A percentile compares a stretch with the other conserved stretches of the same genome.
phyloP scores from a whole-genome alignment of 148 eudicot genomes.

The Chenopodium suecicum region DNA sequence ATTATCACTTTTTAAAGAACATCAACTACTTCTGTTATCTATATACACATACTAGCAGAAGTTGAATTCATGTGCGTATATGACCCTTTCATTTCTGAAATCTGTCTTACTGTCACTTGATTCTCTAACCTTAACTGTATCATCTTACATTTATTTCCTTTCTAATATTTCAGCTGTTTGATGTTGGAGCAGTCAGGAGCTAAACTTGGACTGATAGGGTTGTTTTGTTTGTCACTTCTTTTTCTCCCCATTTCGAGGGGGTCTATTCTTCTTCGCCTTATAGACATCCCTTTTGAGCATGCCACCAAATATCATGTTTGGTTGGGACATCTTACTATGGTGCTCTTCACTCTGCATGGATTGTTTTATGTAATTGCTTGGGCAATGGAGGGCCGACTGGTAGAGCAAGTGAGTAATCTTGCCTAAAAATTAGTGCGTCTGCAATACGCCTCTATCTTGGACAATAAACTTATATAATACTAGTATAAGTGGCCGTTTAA shows the following conservation, averaged over 20 bases:
- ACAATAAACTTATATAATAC: neutral
- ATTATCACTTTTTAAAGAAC: too few relatives aligned
- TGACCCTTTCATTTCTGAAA: neutral
- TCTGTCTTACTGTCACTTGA: constrained; percentile 4
- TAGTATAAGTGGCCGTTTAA: neutral
- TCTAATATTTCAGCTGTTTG: constrained; percentile 40
- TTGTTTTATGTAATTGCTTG: constrained; percentile 52
- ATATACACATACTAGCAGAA: too few relatives aligned
- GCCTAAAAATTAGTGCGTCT: neutral
- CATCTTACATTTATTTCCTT: constrained; percentile 2
- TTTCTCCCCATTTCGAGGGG: constrained; percentile 86
- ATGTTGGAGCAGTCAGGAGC: constrained; percentile 53
- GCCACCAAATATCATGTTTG: constrained; percentile 84
- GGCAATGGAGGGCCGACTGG: constrained; percentile 55
- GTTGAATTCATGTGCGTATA: too few relatives aligned
- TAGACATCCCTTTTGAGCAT: constrained; percentile 84
- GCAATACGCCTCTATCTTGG: neutral
- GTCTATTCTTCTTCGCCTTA: constrained; percentile 64
- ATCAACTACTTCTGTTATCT: too few relatives aligned
- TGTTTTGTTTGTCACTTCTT: constrained; percentile 67
- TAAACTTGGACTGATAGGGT: constrained; percentile 58
- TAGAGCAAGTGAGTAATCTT: constrained; percentile 43
- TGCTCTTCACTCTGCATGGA: constrained; percentile 75
- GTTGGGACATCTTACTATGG: constrained; percentile 89
- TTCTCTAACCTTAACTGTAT: neutral